Base-by-base conservation (phyloP, 2,329 filamentous ascomycete genomes). In the Fusarium sp. region DNA sequence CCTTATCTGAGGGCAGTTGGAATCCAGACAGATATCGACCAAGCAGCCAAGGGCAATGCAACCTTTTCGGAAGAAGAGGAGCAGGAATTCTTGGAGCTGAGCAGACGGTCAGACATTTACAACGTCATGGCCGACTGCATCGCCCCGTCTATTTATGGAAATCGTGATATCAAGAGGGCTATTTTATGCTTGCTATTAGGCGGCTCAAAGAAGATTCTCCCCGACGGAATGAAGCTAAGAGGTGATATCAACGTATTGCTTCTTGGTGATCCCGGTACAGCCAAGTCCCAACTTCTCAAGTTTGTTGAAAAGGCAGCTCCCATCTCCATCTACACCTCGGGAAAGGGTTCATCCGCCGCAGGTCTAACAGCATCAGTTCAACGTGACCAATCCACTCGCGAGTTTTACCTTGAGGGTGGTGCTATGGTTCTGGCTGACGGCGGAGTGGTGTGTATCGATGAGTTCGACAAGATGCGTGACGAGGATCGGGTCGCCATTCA, bases 401-500 rank as follows among this genome's bases (percentile, higher is more conserved):
- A 99, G 74, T 99, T 99, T 76, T 99, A 98, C 71, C 87, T 99
- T 1, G 95, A 99, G 80, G 95, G 95, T 42, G 95, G 95, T 77
- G 95, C 95, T 29, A 98, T 99, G 95, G 95, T 99, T 4, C 86
- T 99, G 15, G 95, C 95, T 4, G 95, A 99, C 67, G 93, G 93
- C 3, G 95, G 95, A 69, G 94, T 98, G 1, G 95, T 98, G 9
- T 98, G 95, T 76, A 99, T 99, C 69, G 95, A 99, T 73, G 95
- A 99, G 78, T 99, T 99, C 73, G 95, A 99, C 80, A 99, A 99
- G 82, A 99, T 99, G 95, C 86, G 95, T 61, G 95, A 99, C 73
- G 95, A 99, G 76, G 95, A 99, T 70, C 86, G 95, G 68, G 95
- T 98, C 7, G 95, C 95, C 2, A 99, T 99, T 66, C 95, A 99